Base-by-base conservation (phyloP, 495 filamentous ascomycete genomes). In the Xylona heveae region DNA sequence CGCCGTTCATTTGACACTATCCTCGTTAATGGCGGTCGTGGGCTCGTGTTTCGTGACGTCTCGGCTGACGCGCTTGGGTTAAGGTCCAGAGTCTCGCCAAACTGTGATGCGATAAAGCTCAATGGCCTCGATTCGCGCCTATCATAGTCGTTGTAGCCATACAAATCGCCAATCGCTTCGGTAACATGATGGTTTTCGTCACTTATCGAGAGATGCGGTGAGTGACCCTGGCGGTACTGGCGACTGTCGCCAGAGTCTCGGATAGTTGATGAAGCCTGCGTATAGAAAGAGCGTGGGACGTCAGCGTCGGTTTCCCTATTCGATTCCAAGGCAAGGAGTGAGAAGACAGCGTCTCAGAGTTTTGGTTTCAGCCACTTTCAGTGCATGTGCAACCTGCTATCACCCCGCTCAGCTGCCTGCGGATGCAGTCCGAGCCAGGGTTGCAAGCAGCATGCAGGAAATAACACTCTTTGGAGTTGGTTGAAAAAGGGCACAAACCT, bases 161-260 rank as follows among this genome's bases (percentile, higher is more conserved):
- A 97, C 72, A 94, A 74, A 47, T 88, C 81, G 23, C 83, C 84
- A 47, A 97, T 94, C 28, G 84, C 79, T 48, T 97, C 88, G 23
- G 88, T 97, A 49, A 94, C 85, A 68, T 97, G 88, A 59, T 95
- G 85, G 52, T 68, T 80, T 41, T 75, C 68, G 45, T 79, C 74
- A 52, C 73, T 75, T 42, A 79, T 78, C 37, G 74, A 78, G 36
- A 77, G 51, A 39, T 73, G 62, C 36, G 74, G 58, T 28, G 51
- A 58, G 57, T 78, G 74, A 38, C 70, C 73, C 54, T 64, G 57
- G 36, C 66, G 54, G 33, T 55, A 52, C 43, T 63, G 49, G 46
- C 62, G 58, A 49, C 55, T 55, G 53, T 55, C 58, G 41, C 59
- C 54, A 49, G 60, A 54, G 49, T 65, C 64, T 46, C 58, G 53